These are phyloP conservation scores for Pythium biforme DNA, from an alignment of 352 stramenopile species.

Conservation along the genomic window DNA sequence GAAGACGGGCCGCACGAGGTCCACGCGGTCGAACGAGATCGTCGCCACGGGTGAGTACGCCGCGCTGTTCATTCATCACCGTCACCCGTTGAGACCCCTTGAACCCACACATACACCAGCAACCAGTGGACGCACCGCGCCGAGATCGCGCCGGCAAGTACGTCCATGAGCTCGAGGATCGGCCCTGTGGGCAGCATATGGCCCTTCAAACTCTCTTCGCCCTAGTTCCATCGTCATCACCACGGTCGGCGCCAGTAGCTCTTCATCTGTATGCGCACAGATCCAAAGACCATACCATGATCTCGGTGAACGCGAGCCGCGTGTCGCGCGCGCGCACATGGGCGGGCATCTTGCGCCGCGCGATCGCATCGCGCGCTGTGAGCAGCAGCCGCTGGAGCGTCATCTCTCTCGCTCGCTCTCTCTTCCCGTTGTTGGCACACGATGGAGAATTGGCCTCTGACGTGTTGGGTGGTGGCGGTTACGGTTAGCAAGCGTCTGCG, in stretches of 20 bases:
- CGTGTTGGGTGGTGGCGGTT: neutral
- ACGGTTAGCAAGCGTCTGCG: neutral
- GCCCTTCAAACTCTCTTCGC: constrained; percentile 33
- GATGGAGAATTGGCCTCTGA: neutral
- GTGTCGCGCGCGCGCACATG: constrained; percentile 33
- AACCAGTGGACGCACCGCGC: constrained; percentile 28
- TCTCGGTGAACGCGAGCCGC: constrained; percentile 43
- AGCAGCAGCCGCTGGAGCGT: constrained; percentile 18
- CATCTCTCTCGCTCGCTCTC: neutral
- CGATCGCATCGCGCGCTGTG: constrained; percentile 21
- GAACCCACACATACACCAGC: neutral
- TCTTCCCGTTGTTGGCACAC: neutral
- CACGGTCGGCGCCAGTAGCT: neutral
- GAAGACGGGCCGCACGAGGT: constrained; percentile 35
- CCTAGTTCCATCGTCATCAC: too few relatives aligned
- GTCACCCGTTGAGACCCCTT: too few relatives aligned
- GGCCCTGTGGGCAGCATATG: constrained; percentile 32
- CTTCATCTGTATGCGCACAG: neutral
- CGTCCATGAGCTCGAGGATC: constrained; percentile 39
- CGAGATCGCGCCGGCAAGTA: constrained; percentile 30
- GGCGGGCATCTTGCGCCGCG: constrained; percentile 18
- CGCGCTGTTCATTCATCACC: constrained; percentile 4
- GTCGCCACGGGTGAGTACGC: constrained; percentile 24
- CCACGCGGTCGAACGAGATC: constrained; percentile 38
- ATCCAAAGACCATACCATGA: constrained; percentile 15